Evolutionary conservation across 2,329 filamentous ascomycete genomes (phyloP).

Genomic region (Diaporthe citriasiana): DNA sequence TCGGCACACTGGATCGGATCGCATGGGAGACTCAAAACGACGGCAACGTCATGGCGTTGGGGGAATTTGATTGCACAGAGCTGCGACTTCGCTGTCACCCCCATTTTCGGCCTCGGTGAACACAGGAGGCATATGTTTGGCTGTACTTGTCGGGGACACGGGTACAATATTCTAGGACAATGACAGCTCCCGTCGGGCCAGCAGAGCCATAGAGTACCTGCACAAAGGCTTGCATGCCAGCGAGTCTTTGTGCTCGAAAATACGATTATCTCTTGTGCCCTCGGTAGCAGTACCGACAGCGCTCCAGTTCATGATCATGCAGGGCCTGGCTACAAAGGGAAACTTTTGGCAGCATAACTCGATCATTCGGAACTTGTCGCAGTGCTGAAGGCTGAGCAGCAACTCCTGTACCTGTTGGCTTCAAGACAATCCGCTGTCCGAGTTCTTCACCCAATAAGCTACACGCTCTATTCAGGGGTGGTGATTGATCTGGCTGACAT

Average conservation of each 20-base stretch:
- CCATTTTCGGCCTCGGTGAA: conserved; percentile 19
- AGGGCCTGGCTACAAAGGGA: background rate
- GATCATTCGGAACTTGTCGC: background rate
- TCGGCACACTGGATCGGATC: conserved; percentile 23
- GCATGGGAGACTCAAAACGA: conserved; percentile 19
- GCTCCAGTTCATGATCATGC: background rate
- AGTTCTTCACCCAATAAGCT: conserved; percentile 28
- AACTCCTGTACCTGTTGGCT: conserved; percentile 18
- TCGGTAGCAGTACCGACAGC: background rate
- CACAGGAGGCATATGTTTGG: background rate
- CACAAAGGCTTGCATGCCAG: conserved; percentile 31
- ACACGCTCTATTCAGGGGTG: background rate
- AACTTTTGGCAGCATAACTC: background rate
- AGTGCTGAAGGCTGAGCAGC: conserved; percentile 36
- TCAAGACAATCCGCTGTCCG: background rate
- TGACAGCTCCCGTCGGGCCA: conserved; percentile 1
- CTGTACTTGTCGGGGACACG: background rate
- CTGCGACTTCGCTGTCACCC: background rate
- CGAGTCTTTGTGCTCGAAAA: conserved; percentile 29
- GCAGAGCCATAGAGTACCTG: background rate
- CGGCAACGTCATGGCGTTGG: conserved; percentile 32
- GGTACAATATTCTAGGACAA: conserved; percentile 12
- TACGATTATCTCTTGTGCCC: conserved; percentile 26
- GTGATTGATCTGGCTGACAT: conserved; percentile 12
- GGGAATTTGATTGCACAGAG: background rate